These are phyloP conservation scores for Claviceps digitariae DNA, from an alignment of 2,329 filamentous ascomycete genomes.

Conservation along the genomic window DNA sequence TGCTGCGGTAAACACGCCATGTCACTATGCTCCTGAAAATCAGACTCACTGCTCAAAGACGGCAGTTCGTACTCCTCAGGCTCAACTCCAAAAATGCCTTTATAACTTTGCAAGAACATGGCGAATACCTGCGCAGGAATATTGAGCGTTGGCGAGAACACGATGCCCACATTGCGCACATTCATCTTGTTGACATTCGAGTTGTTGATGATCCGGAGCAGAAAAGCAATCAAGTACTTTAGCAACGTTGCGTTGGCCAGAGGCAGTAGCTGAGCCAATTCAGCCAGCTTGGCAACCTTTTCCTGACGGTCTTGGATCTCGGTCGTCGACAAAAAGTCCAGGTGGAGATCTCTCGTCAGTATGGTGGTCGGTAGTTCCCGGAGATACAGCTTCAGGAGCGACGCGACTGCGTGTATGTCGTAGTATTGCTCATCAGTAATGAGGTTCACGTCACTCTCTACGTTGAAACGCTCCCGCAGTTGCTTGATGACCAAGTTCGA, in stretches of 20 bases:
- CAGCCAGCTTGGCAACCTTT: conserved; percentile 64
- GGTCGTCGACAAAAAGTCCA: conserved; percentile 74
- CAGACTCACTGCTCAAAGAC: conserved; percentile 26
- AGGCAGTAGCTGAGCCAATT: conserved; percentile 69
- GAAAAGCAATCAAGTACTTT: conserved; percentile 71
- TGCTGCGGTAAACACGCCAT: conserved; percentile 7
- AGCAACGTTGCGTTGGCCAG: conserved; percentile 68
- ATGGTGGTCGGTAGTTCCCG: conserved; percentile 86
- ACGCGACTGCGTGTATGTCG: conserved; percentile 92
- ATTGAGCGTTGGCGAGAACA: conserved; percentile 94
- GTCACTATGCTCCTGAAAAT: conserved; percentile 19
- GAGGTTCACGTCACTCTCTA: conserved; percentile 80
- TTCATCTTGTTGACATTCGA: conserved; percentile 94
- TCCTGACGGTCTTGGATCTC: conserved; percentile 63
- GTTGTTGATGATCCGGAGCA: conserved; percentile 88
- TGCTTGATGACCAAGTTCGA: conserved; percentile 89
- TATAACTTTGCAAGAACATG: conserved; percentile 82
- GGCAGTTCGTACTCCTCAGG: conserved; percentile 51
- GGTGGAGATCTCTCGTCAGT: conserved; percentile 76
- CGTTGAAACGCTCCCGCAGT: conserved; percentile 85
- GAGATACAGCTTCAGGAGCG: conserved; percentile 84
- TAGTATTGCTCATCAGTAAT: conserved; percentile 73
- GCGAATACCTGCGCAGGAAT: conserved; percentile 92
- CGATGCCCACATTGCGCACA: conserved; percentile 91
- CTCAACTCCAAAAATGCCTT: conserved; percentile 65